Base-by-base conservation (phyloP, 2,329 filamentous ascomycete genomes). In the Aspergillus intermedius region DNA sequence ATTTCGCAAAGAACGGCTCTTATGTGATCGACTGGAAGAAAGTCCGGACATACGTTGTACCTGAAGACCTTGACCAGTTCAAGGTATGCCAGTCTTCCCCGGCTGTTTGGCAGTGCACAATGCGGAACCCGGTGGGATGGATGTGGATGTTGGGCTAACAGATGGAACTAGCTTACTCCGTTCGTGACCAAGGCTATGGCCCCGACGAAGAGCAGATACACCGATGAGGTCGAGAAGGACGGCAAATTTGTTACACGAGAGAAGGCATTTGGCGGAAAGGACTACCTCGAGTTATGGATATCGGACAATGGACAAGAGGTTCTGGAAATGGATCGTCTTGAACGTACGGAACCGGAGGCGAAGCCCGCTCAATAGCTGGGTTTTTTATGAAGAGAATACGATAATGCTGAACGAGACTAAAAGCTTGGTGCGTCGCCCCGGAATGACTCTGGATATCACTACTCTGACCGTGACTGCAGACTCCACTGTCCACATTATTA, bases 21-120 rank as follows among this genome's bases (percentile, higher is more conserved):
- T 98, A 93, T 70, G 69, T 83, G 42, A 84, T 97, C 57, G 87
- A 97, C 57, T 95, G 80, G 78, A 72, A 77, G 48, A 95, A 94
- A 73, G 88, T 97, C 63, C 84, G 91, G 70, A 95, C 91, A 47
- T 98, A 90, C 68, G 86, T 87, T 48, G 88, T 88, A 59, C 91
- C 91, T 0, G 70, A 82, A 35, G 76, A 78, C 42, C 68, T 94
- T 51, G 76, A 77, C 21, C 77, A 79, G 5, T 93, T 88, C 72
- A 86, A 86, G 74, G 90, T 93, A 69, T 50, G 56, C 40, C 15
- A 5, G 8, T 40, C 5, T 19, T 21, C 21, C 45, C 9, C 17
- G 25, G 8, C n/a, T 12, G 12, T 37, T 39, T 22, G 34, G 13
- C 30, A 17, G 43, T 6, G 25, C 15, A 39, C 15, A 22, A 40